phyloP scores from a whole-genome alignment of 148 eudicot species.

The Rhododendron molle region DNA sequence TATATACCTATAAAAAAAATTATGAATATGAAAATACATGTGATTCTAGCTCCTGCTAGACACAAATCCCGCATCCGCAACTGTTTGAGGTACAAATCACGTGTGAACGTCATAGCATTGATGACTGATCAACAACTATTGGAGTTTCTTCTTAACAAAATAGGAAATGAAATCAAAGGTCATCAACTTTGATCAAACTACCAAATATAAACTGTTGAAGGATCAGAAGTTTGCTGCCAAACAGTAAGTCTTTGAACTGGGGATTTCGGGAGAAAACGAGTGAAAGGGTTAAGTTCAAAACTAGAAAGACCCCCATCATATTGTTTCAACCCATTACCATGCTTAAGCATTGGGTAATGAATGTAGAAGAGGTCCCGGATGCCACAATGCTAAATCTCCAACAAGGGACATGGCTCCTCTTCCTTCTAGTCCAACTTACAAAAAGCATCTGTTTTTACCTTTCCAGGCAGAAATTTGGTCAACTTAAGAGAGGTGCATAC shows the following conservation, averaged over 20 bases:
- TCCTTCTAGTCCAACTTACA: background rate
- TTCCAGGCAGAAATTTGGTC: background rate
- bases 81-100: background rate
- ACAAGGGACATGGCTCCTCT: constrained; percentile 39
- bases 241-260: background rate
- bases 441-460: background rate
- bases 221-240: background rate
- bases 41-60: too few species aligned
- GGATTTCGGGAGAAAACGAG: background rate
- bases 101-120: background rate
- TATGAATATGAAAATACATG: too few species aligned
- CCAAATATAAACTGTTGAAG: background rate
- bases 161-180: background rate
- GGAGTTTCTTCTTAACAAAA: background rate
- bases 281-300: background rate
- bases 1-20: too few species aligned
- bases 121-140: background rate
- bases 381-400: constrained; percentile 23
- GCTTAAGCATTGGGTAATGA: background rate
- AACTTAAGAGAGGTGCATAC: background rate
- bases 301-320: background rate
- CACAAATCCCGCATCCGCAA: too few species aligned
- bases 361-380: constrained; percentile 28
- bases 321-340: constrained; percentile 9
- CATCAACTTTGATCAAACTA: background rate